Evolutionary conservation across 75 land plant species (phyloP).

Genomic region (Pinus taeda): DNA sequence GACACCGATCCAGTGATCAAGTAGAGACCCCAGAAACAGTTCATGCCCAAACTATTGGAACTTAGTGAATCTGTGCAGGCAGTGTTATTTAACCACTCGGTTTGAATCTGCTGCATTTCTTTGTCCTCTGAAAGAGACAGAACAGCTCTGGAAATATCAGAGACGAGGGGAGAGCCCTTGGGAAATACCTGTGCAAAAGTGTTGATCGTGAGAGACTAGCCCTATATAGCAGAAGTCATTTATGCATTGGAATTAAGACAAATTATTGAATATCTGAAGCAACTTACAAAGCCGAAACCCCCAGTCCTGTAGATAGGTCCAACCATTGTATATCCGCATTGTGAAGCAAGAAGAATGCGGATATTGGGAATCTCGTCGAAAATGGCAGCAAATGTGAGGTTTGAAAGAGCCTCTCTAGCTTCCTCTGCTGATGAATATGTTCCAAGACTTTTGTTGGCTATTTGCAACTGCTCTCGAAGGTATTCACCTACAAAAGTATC

Average conservation of each 20-base stretch:
- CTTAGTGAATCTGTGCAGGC: neutral
- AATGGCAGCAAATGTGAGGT: constrained; percentile 11
- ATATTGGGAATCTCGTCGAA: neutral
- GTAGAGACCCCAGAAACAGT: constrained; percentile 60
- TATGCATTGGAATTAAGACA: too few relatives aligned
- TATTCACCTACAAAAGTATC: constrained; percentile 43
- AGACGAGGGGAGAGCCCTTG: constrained; percentile 45
- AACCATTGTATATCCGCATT: neutral
- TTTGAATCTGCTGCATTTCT: constrained; percentile 12
- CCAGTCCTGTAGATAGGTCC: neutral
- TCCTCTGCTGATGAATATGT: constrained; percentile 8
- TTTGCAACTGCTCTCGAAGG: constrained; percentile 19
- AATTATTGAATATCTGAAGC: too few relatives aligned
- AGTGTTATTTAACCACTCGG: constrained; percentile 19
- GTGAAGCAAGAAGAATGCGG: neutral
- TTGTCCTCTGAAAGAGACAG: constrained; percentile 32
- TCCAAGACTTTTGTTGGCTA: constrained; percentile 18
- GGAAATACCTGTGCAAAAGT: constrained; percentile 29
- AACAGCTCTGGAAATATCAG: constrained; percentile 37
- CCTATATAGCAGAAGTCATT: too few relatives aligned
- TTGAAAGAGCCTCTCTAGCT: constrained; percentile 27
- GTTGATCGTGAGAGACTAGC: too few relatives aligned
- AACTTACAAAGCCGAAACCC: neutral
- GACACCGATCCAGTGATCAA: constrained; percentile 46
- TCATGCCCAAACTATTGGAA: constrained; percentile 21